Conservation (phyloP, 108 stramenopile genomes). For the Epithemia pelagica region DNA sequence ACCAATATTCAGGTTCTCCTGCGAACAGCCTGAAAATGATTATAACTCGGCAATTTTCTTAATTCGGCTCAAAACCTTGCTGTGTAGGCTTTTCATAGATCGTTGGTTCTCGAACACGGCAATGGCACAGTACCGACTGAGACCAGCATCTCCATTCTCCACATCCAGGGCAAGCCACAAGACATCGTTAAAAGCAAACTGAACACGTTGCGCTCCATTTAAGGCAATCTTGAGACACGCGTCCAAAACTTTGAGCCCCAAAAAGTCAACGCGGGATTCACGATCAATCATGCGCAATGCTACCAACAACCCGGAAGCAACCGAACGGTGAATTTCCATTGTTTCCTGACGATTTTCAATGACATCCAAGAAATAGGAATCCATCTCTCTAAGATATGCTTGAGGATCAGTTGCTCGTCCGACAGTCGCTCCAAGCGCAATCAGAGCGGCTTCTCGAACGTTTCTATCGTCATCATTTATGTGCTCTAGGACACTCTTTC, state of each 20-base stretch:
- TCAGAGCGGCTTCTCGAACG: constrained; percentile 61
- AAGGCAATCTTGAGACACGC: constrained; percentile 68
- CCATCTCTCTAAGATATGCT: constrained; percentile 26
- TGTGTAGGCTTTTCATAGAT: constrained; percentile 63
- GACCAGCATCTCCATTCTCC: constrained; percentile 56
- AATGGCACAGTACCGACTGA: constrained; percentile 50
- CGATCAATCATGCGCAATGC: constrained; percentile 35
- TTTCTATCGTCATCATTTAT: constrained; percentile 58
- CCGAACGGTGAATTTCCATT: constrained; percentile 59
- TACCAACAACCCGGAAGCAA: constrained; percentile 63
- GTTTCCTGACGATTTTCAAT: constrained; percentile 59
- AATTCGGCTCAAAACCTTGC: constrained; percentile 69
- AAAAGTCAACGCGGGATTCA: constrained; percentile 45
- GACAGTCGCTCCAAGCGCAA: constrained; percentile 68
- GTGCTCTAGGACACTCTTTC: constrained; percentile 25
- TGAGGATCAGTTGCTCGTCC: constrained; percentile 49
- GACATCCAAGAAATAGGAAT: constrained; percentile 43
- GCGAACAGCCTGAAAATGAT: no score
- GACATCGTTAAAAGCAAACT: constrained; percentile 82
- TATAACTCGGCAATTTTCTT: no score
- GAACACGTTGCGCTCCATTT: constrained; percentile 70
- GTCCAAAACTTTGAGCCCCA: constrained; percentile 48
- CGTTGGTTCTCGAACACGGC: constrained; percentile 77
- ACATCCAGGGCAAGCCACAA: constrained; percentile 79
- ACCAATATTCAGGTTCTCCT: no score